Percentiles rank a stretch among this genome's conserved stretches.
Conservation (phyloP, 2,329 filamentous ascomycete genomes). For the Claviceps arundinis region DNA sequence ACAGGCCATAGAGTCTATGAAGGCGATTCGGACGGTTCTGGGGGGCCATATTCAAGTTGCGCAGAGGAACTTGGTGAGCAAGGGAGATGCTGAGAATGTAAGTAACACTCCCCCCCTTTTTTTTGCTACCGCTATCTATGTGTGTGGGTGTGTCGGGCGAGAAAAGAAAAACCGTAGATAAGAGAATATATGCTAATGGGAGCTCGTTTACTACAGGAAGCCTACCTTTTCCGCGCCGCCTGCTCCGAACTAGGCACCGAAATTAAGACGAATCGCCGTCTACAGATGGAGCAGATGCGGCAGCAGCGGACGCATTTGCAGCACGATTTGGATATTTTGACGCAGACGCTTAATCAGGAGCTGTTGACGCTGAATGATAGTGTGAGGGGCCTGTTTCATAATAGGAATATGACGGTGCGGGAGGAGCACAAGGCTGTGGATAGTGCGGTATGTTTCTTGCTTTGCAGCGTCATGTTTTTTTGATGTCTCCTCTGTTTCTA, state of each 20-base stretch:
- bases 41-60: conserved; percentile 71
- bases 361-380: conserved; percentile 71
- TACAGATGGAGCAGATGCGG: conserved; percentile 67
- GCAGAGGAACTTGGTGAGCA: conserved; percentile 67
- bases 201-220: conserved; percentile 39
- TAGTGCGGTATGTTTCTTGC: conserved; percentile 45
- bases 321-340: conserved; percentile 88
- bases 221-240: conserved; percentile 85
- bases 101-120: not conserved
- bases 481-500: no score
- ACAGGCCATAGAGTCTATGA: conserved; percentile 82
- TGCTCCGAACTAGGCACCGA: conserved; percentile 86
- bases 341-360: conserved; percentile 76
- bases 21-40: conserved; percentile 68
- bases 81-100: conserved; percentile 80
- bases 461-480: no score
- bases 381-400: conserved; percentile 91
- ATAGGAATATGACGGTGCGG: conserved; percentile 81
- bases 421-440: conserved; percentile 80
- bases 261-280: conserved; percentile 62
- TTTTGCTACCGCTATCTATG: no score
- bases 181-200: not conserved
- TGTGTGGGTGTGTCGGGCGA: not conserved
- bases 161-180: not conserved
- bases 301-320: conserved; percentile 76